These are phyloP conservation scores for Dissophora globulifera DNA, from an alignment of 192 early-diverging fungal genomes.

Conservation along the genomic window DNA sequence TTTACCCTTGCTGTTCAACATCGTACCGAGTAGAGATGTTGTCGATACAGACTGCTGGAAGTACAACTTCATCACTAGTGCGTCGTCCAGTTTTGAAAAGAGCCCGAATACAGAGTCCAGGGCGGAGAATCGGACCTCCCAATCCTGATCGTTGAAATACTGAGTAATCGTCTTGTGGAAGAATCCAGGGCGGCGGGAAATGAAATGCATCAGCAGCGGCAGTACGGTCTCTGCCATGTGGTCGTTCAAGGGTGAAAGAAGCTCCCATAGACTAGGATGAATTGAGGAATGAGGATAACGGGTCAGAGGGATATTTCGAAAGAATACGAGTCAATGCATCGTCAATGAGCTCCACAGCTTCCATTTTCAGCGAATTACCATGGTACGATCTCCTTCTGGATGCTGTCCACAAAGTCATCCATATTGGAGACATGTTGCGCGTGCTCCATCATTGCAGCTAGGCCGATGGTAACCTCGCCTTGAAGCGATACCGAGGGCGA, in stretches of 20 bases:
- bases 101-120: slow-evolving; percentile 65
- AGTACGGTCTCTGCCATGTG: slow-evolving; percentile 53
- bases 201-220: slow-evolving; percentile 58
- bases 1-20: slow-evolving; percentile 31
- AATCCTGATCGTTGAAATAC: slow-evolving; percentile 57
- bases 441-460: slow-evolving; percentile 57
- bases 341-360: no score
- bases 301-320: no score
- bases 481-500: slow-evolving; percentile 23
- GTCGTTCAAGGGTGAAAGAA: slow-evolving; percentile 58
- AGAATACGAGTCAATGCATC: no score
- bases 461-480: slow-evolving; percentile 56
- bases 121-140: slow-evolving; percentile 64
- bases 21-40: neutral
- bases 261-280: slow-evolving; percentile 65
- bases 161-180: slow-evolving; percentile 59
- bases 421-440: slow-evolving; percentile 55
- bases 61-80: slow-evolving; percentile 46
- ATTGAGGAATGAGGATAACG: no score
- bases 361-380: no score
- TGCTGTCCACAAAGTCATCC: slow-evolving; percentile 58
- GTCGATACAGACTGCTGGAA: slow-evolving; percentile 12
- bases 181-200: slow-evolving; percentile 40
- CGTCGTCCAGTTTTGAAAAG: slow-evolving; percentile 67
- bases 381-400: slow-evolving; percentile 57